phyloP scores from a whole-genome alignment of 352 stramenopile genomes.

The Globisporangium heterothallicum region DNA sequence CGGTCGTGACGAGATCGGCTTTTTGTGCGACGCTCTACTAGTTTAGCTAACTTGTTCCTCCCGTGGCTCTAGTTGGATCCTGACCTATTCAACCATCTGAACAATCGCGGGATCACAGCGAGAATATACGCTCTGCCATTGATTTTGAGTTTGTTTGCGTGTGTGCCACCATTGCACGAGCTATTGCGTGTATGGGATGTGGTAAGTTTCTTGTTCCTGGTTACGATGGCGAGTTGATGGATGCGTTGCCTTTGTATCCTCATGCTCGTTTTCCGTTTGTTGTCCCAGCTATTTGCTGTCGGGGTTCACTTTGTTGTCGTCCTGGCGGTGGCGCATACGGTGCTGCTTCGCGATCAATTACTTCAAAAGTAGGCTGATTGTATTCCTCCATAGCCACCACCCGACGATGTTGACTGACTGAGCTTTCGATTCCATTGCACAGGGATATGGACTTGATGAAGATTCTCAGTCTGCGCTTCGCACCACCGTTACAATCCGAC shows the following conservation, averaged over 20 bases:
- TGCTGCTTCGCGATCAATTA: constrained; percentile 81
- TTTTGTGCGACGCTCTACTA: background rate
- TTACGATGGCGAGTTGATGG: background rate
- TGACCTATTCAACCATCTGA: constrained; percentile 79
- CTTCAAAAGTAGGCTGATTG: constrained; percentile 52
- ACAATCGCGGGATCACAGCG: constrained; percentile 64
- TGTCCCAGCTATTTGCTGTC: constrained; percentile 77
- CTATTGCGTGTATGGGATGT: constrained; percentile 90
- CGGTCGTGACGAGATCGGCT: background rate
- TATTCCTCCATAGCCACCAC: background rate
- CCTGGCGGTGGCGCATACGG: constrained; percentile 83
- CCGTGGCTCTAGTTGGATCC: constrained; percentile 51
- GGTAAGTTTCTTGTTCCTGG: constrained; percentile 31
- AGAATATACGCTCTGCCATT: constrained; percentile 85
- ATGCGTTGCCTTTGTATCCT: background rate
- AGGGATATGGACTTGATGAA: constrained; percentile 89
- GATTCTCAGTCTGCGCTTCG: constrained; percentile 80
- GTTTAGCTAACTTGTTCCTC: background rate
- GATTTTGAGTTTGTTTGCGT: constrained; percentile 88
- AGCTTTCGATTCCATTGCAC: background rate
- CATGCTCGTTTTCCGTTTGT: background rate
- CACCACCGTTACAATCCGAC: constrained; percentile 73
- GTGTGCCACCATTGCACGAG: constrained; percentile 83
- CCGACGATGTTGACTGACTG: too few species aligned
- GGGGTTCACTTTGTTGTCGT: constrained; percentile 90